Evolutionary conservation across 1,284 basidiomycete genomes (phyloP), one percentile per base, ranked within the genome.

Genomic region (Puccinia coronata): DNA sequence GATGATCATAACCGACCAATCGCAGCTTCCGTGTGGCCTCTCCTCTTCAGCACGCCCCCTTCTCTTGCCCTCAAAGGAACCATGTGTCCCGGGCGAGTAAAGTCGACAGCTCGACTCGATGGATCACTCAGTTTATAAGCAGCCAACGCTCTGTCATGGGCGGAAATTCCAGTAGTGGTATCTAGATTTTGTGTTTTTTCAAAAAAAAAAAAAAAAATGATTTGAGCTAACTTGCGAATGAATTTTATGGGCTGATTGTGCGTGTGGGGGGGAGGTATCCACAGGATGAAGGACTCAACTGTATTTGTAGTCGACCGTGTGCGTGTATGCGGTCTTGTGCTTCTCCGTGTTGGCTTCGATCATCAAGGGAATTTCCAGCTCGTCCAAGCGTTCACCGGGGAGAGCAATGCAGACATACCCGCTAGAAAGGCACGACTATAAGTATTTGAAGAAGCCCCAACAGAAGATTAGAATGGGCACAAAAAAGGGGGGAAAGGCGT

Each of bases 141-240:
- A 11, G 95, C 96, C 80, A 96, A 88, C 8, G 94, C 92, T 82
- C 97, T 91, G 87, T 99, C 96, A 87, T 95, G 92, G 3, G 97
- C 96, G 69, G 95, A 97, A 84, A 99, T 99, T 49, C 97, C 97
- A 12, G 97, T 99, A 0, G 94, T 92, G 0, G 93, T 96, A 4
- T 92, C 93, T 94, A 84, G n/a, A n/a, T n/a, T n/a, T n/a, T n/a
- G n/a, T n/a, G n/a, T n/a, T n/a, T n/a, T n/a, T n/a, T 41, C 18
- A 36, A 34, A 36, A 41, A 34, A 51, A 55, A 57, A 57, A 49
- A 69, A 77, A 43, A 16, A 79, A 47, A 20, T n/a, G 34, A 31
- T 43, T 25, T 51, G 16, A 57, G 67, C 28, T 39, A 4, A n/a
- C n/a, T n/a, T n/a, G n/a, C n/a, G n/a, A n/a, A n/a, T n/a, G n/a